Evolutionary conservation across 2,329 filamentous ascomycete genomes (phyloP), one percentile per base, ranked within the genome.

Genomic region (Pseudonectria buxi): DNA sequence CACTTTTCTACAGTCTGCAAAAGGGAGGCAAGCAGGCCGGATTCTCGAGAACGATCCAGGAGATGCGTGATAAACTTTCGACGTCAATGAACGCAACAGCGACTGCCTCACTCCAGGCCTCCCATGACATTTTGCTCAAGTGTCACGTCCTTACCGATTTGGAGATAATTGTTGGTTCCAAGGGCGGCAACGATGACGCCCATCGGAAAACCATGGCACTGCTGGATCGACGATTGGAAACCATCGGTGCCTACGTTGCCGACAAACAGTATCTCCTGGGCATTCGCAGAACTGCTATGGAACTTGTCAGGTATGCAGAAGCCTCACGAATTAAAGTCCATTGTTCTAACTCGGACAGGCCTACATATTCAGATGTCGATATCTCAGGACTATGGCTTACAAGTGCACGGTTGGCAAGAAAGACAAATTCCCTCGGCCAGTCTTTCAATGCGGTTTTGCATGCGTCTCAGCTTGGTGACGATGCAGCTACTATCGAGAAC

Each of bases 231-330:
- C 80, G 92, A n/a, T 66, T 98, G n/a, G 85, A 89, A 47, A 74
- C 94, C 2, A 68, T 98, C 3, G 92, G 94, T 1, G 86, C 88
- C 2, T 95, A 92, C 51, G 81, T 89, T 26, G 78, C 81, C 34
- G 89, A 98, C 56, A 98, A 98, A 58, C 90, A 95, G 56, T 96
- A 94, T 55, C 64, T 98, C 9, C 69, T 99, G 18, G 85, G 88
- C 1, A 72, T 96, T 27, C 78, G 89, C 37, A 76, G 92, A 47
- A 90, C 92, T 15, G 78, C 83, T 1, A 95, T 98, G 86, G 79
- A 89, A 47, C 59, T 94, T 37, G 78, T 79, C 44, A 67, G 70
- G 80, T 84, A 66, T 52, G 72, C 63, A 15, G n/a, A 10, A 10
- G 7, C 38, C 16, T n/a, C 3, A 7, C 26, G 7, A 4, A 10